Conservation (phyloP, 129 eudicot species). For the Flaveria sonorensis region DNA sequence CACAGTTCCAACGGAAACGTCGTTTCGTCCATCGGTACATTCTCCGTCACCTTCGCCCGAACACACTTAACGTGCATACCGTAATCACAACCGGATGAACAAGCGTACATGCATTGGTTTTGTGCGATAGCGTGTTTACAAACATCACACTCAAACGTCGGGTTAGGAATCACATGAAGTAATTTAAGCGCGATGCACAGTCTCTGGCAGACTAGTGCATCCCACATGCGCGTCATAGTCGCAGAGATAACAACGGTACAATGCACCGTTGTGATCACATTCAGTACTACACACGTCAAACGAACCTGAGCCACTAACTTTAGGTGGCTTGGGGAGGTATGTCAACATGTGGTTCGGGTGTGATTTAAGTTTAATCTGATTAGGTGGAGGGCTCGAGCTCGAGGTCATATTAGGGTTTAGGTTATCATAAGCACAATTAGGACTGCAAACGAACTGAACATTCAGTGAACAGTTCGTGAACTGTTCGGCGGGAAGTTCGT, state of each 20-base stretch:
- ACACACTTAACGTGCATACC: conserved; percentile 36
- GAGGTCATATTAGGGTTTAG: conserved; percentile 13
- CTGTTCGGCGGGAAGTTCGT: too few relatives aligned
- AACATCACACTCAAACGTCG: conserved; percentile 10
- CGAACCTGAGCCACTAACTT: not conserved
- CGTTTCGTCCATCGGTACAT: conserved; percentile 23
- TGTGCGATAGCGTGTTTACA: conserved; percentile 20
- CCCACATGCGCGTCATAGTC: conserved; percentile 23
- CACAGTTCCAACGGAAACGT: conserved; percentile 27
- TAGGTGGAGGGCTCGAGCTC: not conserved
- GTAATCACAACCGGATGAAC: conserved; percentile 30
- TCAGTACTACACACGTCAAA: conserved; percentile 29
- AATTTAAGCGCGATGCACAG: not conserved
- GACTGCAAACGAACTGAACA: too few relatives aligned
- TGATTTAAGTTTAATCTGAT: conserved; percentile 21
- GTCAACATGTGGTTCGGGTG: conserved; percentile 18
- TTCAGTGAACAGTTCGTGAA: too few relatives aligned
- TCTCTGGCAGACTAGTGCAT: conserved; percentile 23
- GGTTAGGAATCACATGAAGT: conserved; percentile 23
- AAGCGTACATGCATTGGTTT: conserved; percentile 22
- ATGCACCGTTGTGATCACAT: not conserved
- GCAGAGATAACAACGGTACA: conserved; percentile 16
- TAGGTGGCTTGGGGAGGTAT: conserved; percentile 16
- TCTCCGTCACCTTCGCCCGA: not conserved
- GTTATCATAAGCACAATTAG: conserved; percentile 28